These are phyloP conservation scores for Suhomyces kilbournensis DNA, from an alignment of 805 yeast genomes.

Conservation along the genomic window DNA sequence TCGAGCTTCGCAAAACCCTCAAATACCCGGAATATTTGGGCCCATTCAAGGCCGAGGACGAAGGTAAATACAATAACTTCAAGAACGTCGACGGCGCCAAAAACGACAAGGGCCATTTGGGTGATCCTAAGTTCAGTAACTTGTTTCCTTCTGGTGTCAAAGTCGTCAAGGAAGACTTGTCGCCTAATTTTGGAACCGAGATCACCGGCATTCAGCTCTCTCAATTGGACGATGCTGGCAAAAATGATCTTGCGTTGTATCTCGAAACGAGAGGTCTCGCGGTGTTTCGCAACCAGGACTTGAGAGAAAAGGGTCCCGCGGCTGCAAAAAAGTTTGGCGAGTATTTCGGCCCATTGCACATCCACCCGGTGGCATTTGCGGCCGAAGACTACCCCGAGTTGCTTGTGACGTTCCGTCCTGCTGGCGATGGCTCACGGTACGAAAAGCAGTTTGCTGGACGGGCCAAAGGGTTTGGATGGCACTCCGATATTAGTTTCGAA, in stretches of 20 bases:
- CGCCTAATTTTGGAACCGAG: constrained; percentile 28
- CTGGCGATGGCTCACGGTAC: constrained; percentile 18
- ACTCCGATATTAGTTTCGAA: constrained; percentile 25
- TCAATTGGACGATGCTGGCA: constrained; percentile 23
- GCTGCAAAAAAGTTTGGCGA: constrained; percentile 20
- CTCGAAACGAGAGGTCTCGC: constrained; percentile 25
- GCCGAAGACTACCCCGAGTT: constrained; percentile 22
- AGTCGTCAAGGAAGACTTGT: constrained; percentile 15
- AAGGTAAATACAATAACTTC: constrained; percentile 17
- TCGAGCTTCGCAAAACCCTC: constrained; percentile 11
- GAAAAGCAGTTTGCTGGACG: constrained; percentile 12
- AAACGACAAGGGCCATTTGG: constrained; percentile 26
- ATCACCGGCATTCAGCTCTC: constrained; percentile 24
- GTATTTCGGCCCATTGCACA: constrained; percentile 27
- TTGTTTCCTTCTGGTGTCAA: constrained; percentile 17
- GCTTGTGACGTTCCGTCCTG: constrained; percentile 20
- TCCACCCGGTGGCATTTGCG: constrained; percentile 21
- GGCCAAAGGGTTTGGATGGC: constrained; percentile 16
- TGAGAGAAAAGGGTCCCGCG: constrained; percentile 23
- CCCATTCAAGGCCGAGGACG: constrained; percentile 16
- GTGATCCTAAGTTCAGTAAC: constrained; percentile 18
- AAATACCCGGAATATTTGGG: constrained; percentile 23
- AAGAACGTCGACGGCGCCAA: constrained; percentile 18
- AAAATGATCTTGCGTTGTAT: constrained; percentile 24
- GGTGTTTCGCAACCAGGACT: constrained; percentile 25